phyloP scores from a whole-genome alignment of 208 protist species.

The Trypanosoma brucei region DNA sequence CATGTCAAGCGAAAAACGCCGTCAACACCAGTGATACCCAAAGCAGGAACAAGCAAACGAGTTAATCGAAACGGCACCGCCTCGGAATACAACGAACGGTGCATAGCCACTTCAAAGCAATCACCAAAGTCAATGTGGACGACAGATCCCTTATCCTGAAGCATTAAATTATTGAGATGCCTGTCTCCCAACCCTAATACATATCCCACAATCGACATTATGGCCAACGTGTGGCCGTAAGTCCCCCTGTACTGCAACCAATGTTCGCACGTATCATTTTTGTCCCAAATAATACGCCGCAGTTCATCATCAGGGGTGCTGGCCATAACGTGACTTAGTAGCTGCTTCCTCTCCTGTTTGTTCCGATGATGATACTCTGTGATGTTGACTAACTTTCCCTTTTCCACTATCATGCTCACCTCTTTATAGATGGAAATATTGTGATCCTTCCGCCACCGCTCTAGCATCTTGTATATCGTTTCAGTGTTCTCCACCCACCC shows the following conservation, averaged over 20 bases:
- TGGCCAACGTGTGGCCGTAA: constrained; percentile 98
- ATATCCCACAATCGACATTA: constrained; percentile 99
- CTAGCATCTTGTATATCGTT: constrained; percentile 92
- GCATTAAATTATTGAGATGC: constrained; percentile 99
- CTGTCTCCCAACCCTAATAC: constrained; percentile 99
- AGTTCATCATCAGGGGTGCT: constrained; percentile 95
- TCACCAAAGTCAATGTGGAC: constrained; percentile 99
- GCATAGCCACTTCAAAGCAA: constrained; percentile 99
- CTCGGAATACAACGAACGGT: constrained; percentile 98
- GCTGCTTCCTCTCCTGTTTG: constrained; percentile 67
- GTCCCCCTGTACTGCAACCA: constrained; percentile 98
- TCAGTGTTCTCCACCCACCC: constrained; percentile 98
- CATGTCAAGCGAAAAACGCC: constrained; percentile 97
- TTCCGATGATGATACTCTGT: constrained; percentile 81
- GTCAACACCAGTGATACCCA: constrained; percentile 98
- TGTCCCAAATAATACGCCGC: constrained; percentile 96
- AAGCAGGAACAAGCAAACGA: constrained; percentile 97
- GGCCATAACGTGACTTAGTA: constrained; percentile 93
- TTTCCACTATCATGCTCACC: constrained; percentile 74
- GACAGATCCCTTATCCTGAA: constrained; percentile 96
- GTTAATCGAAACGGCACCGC: constrained; percentile 99
- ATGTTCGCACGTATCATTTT: constrained; percentile 95
- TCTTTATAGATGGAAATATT: constrained; percentile 84
- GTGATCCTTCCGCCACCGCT: constrained; percentile 62
- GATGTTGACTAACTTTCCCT: constrained; percentile 58